Evolutionary conservation across 1,139 yeast species (phyloP).

Genomic region (Magnusiomyces magnusii): DNA sequence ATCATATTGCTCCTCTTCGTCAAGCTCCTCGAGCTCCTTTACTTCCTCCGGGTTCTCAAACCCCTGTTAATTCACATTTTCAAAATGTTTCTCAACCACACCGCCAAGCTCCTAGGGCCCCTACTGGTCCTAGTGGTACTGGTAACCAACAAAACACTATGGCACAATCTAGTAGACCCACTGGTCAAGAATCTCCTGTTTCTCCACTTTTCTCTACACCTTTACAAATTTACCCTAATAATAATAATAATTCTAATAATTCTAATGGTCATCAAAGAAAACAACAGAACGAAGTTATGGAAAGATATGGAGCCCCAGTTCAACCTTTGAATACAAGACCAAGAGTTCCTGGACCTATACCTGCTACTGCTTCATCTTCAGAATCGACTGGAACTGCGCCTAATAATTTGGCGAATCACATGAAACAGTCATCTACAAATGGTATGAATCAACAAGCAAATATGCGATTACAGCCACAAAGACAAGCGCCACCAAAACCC

Average conservation of each 20-base stretch:
- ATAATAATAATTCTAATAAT: background rate
- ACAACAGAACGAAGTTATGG: constrained; percentile 1
- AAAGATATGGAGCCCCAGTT: constrained; percentile 14
- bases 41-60: constrained; percentile 1
- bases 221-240: constrained; percentile 3
- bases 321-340: constrained; percentile 19
- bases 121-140: background rate
- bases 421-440: constrained; percentile 3
- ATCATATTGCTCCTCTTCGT: constrained; percentile 26
- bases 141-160: no score
- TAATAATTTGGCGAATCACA: no score
- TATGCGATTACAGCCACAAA: background rate
- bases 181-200: background rate
- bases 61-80: no score
- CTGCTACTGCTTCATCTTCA: constrained; percentile 9
- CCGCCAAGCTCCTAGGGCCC: background rate
- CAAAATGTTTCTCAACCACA: constrained; percentile 1
- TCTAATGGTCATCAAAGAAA: background rate
- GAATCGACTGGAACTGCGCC: no score
- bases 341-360: constrained; percentile 6
- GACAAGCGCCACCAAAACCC: background rate
- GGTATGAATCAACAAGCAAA: constrained; percentile 1
- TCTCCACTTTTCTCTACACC: background rate
- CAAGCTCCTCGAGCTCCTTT: constrained; percentile 23
- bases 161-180: background rate